Conservation (phyloP, 306 rosid species). For the Vicia sativa region DNA sequence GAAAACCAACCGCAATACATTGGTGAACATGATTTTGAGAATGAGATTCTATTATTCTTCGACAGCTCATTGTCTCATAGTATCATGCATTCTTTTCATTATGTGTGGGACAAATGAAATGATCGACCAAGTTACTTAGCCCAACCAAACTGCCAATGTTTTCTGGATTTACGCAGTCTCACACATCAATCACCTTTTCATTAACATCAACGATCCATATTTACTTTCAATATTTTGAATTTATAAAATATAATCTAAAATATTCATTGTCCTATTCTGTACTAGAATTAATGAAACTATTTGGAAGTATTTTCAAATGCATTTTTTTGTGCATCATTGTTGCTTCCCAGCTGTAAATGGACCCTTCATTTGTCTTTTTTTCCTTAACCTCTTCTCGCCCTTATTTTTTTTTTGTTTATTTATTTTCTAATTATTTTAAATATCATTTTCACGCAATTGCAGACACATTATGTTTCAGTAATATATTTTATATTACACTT, state of each 20-base stretch:
- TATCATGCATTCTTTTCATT: conserved; percentile 29
- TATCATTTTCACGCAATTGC: too few relatives aligned
- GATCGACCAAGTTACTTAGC: conserved; percentile 38
- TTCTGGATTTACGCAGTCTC: neutral
- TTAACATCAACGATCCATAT: too few relatives aligned
- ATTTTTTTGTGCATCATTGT: conserved; percentile 42
- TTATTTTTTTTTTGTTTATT: neutral
- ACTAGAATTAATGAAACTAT: conserved; percentile 12
- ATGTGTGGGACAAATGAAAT: conserved; percentile 34
- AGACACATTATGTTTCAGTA: too few relatives aligned
- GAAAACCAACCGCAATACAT: neutral
- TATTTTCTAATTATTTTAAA: neutral
- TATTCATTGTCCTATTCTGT: conserved; percentile 1
- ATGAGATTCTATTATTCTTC: conserved; percentile 23
- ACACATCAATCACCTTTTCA: too few relatives aligned
- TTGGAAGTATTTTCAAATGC: conserved; percentile 41
- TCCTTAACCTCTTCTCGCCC: neutral
- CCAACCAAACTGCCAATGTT: neutral
- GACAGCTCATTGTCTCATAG: conserved; percentile 18
- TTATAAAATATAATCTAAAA: neutral
- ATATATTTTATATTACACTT: too few relatives aligned
- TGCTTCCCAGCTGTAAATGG: conserved; percentile 72
- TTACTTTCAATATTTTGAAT: too few relatives aligned
- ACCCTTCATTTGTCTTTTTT: conserved; percentile 45
- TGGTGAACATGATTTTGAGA: neutral